Base-by-base conservation (phyloP, 768 basidiomycete species). In the Lentinus tigrinus region DNA sequence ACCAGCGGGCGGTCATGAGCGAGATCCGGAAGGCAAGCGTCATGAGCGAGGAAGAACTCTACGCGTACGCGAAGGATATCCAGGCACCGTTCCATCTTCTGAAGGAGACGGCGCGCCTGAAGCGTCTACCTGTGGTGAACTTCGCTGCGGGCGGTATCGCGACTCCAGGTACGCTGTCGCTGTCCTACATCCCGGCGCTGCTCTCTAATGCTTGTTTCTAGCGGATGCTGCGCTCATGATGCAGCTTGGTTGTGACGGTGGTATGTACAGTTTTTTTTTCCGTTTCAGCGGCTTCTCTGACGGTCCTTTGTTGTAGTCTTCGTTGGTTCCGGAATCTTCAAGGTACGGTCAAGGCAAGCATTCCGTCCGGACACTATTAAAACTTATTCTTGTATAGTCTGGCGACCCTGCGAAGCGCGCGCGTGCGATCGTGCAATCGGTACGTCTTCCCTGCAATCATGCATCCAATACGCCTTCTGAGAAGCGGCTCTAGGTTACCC, bases 161-260 rank as follows among this genome's bases (percentile, higher is more conserved):
- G 47, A 95, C 93, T 10, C 94, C 94, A 48, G 93, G 92, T 91
- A 68, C 47, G 27, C 55, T n/a, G 31, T 26, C 36, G 24, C 26
- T 14, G 47, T 52, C 14, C 11, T 42, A 31, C 34, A 58, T 44
- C 31, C 46, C 55, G 43, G 17, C 9, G 66, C 57, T 57, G 27
- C 24, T 21, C 55, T 17, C n/a, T 21, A 36, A 19, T 39, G 47
- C 34, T 31, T 34, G n/a, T 27, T 17, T 49, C 24, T 73, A 85
- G 94, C 92, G 64, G 96, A 99, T 73, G 96, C 96, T 16, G 97
- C 97, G 3, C 74, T 98, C 62, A 97, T 98, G 96, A 98, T 98
- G 95, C 94, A 96, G 69, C 83, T 98, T 36, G 94, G 96, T 36
- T 94, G 93, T 72, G 96, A 96, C 69, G 94, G 95, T 78, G 90